Percentiles rank a stretch among this genome's conserved stretches.
Conservation (phyloP, 768 basidiomycete species). For the Mycena vitilis region DNA sequence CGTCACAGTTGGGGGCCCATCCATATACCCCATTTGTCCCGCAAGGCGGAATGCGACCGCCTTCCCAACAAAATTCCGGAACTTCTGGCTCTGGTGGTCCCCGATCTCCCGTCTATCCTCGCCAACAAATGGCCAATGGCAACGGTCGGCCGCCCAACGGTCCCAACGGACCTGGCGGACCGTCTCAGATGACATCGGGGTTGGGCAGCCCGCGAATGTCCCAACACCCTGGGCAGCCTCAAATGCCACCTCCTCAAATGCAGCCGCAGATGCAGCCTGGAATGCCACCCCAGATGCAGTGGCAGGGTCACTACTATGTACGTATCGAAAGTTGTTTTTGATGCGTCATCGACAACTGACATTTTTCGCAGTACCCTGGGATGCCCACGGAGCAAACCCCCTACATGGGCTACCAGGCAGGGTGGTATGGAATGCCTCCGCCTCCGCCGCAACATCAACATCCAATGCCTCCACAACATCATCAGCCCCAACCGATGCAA, state of each 20-base stretch:
- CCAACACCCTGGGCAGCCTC: conserved; percentile 66
- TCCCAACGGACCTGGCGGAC: conserved; percentile 64
- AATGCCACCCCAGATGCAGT: conserved; percentile 52
- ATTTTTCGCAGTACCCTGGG: conserved; percentile 52
- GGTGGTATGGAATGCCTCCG: conserved; percentile 53
- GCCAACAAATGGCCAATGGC: conserved; percentile 71
- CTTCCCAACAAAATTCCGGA: conserved; percentile 55
- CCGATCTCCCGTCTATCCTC: conserved; percentile 74
- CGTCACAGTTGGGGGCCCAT: conserved; percentile 57
- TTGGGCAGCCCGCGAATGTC: conserved; percentile 74
- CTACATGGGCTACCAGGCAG: conserved; percentile 56
- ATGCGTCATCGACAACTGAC: conserved; percentile 13
- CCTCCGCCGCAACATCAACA: conserved; percentile 39
- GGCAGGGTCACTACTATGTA: conserved; percentile 67
- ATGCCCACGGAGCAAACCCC: conserved; percentile 53
- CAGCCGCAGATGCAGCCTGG: conserved; percentile 44
- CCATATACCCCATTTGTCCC: conserved; percentile 64
- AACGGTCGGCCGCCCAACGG: conserved; percentile 66
- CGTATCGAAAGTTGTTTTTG: conserved; percentile 42
- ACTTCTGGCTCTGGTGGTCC: conserved; percentile 65
- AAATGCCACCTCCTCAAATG: conserved; percentile 60
- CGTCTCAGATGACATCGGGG: conserved; percentile 61
- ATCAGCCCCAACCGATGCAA: conserved; percentile 58
- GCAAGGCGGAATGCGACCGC: conserved; percentile 54
- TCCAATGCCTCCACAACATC: conserved; percentile 50